A percentile compares a stretch with the other conserved stretches of the same genome.
Evolutionary conservation across 352 stramenopile genomes (phyloP).

Genomic region (Saprolegnia parasitica): DNA sequence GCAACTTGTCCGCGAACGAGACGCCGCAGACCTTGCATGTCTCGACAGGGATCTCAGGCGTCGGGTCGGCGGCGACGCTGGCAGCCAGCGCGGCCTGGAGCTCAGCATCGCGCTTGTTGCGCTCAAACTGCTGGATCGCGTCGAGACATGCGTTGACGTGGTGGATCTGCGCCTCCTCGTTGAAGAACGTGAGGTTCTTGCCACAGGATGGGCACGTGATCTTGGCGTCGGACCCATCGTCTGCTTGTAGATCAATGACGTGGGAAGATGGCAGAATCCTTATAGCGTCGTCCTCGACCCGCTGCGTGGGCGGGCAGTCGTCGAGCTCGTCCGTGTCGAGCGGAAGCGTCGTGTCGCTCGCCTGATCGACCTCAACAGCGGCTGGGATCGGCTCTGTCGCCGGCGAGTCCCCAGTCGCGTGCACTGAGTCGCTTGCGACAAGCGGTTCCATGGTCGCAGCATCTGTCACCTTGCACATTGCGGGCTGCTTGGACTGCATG

Average conservation of each 20-base stretch:
- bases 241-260: not conserved
- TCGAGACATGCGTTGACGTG: conserved; percentile 81
- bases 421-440: not conserved
- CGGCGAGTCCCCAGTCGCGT: not conserved
- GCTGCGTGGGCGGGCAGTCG: conserved; percentile 8
- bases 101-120: conserved; percentile 4
- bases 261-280: not conserved
- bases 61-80: not conserved
- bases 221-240: not conserved
- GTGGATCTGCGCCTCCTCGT: conserved; percentile 16
- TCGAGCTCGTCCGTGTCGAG: conserved; percentile 3
- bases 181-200: conserved; percentile 25
- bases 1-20: conserved; percentile 37
- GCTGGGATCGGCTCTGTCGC: not conserved
- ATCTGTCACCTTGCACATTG: no score
- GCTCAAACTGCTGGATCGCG: conserved; percentile 24
- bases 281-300: not conserved
- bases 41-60: conserved; percentile 30
- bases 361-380: not conserved
- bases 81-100: not conserved
- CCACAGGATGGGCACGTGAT: conserved; percentile 17
- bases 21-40: conserved; percentile 67
- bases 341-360: not conserved
- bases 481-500: no score
- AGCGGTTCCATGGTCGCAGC: not conserved